Evolutionary conservation across 441 rosid species (phyloP), one percentile per base, ranked within the genome.

Genomic region (Brassica balearica): DNA sequence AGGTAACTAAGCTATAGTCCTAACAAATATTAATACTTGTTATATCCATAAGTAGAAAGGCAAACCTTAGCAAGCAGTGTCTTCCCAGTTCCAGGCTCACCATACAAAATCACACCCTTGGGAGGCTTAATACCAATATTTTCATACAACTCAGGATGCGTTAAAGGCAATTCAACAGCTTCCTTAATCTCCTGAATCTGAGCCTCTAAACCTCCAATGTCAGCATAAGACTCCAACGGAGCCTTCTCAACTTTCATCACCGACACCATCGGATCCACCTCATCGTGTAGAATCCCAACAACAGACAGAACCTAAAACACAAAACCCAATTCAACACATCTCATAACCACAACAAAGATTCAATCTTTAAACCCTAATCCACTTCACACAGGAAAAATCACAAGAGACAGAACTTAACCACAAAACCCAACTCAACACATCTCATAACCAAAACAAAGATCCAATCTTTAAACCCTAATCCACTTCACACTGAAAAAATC

Each of bases 191-290:
- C 98, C 82, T 95, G 99, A 75, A 92, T 93, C 83, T 95, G 99
- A 74, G 97, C 94, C 85, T 95, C 95, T 73, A 93, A 84, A 74
- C 98, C 98, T 78, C 98, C 98, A 69, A 95, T 92, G 64, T 93
- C 99, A 12, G 96, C 97, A 85, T 93, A 95, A 3, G 98, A 95
- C 72, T 95, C 99, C 84, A 93, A 69, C 4, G 99, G 99, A 82
- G 97, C 98, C 89, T 93, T 93, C 83, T 95, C 99, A 23, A 95
- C 99, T 84, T 95, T 95, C 99, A 95, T 95, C 65, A 95, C 98
- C 12, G 97, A 95, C 77, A 93, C 99, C 98, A 95, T 95, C 20
- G 97, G 97, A 82, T 93, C 99, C 60, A 93, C 95, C 55, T 93
- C 99, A 84, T 93, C 98, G 82, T 93, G 97, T 12, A 95, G 89